Conservation (phyloP, 1,139 yeast species). For the Sugiyamaella paludigena region DNA sequence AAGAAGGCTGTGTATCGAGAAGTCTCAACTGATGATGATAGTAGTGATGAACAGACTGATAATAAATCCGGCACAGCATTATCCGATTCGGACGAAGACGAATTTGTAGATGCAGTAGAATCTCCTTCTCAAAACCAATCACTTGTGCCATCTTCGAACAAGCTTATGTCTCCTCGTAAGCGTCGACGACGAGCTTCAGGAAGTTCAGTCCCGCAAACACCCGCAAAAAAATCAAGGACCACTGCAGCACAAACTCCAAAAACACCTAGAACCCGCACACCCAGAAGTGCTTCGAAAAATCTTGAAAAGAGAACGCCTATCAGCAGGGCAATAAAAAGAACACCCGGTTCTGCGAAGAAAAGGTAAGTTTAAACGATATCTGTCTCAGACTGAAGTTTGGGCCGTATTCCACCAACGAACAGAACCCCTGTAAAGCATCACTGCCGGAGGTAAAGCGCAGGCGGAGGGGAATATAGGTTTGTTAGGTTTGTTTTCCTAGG, state of each 20-base stretch:
- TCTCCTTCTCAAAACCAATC: background rate
- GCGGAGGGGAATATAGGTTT: too few species aligned
- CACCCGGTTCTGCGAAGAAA: background rate
- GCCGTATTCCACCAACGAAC: too few species aligned
- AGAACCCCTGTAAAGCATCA: too few species aligned
- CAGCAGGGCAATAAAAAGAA: background rate
- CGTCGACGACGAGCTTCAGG: background rate
- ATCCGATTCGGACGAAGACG: conserved; percentile 5
- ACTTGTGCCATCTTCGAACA: background rate
- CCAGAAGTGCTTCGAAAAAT: too few species aligned
- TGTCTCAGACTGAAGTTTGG: background rate
- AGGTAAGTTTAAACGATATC: background rate
- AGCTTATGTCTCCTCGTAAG: background rate
- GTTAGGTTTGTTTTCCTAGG: too few species aligned
- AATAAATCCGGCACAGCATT: background rate
- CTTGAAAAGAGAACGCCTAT: too few species aligned
- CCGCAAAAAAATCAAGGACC: background rate
- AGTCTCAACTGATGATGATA: background rate
- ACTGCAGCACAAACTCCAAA: background rate
- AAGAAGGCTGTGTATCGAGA: background rate
- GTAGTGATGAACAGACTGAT: background rate
- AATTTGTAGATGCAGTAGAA: conserved; percentile 4
- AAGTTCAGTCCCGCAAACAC: conserved; percentile 2
- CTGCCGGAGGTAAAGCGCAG: too few species aligned
- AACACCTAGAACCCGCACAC: background rate